Conservation (phyloP, 495 filamentous ascomycete genomes). For the Lasiosphaeriaceae sp. region DNA sequence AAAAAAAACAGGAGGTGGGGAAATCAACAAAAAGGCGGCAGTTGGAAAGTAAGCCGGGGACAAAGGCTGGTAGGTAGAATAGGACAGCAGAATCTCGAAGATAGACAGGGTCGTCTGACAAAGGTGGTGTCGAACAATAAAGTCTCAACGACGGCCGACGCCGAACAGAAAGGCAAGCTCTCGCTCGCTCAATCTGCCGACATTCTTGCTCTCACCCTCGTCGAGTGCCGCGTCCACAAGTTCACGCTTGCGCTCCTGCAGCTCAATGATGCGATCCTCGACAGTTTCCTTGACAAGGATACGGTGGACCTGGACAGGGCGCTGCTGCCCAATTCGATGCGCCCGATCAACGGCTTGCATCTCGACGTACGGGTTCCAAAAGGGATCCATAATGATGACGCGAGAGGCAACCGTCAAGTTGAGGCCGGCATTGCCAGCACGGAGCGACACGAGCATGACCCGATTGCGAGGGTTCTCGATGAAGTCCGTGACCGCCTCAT, state of each 20-base stretch:
- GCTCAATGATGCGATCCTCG: slow-evolving; percentile 79
- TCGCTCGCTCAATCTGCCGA: slow-evolving; percentile 56
- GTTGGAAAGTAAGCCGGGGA: too few species aligned
- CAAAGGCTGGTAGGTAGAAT: background rate
- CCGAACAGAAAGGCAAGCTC: slow-evolving; percentile 70
- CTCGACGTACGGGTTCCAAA: slow-evolving; percentile 96
- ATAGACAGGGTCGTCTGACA: background rate
- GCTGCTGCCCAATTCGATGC: slow-evolving; percentile 81
- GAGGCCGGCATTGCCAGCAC: slow-evolving; percentile 86
- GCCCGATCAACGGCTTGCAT: slow-evolving; percentile 93
- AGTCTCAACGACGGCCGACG: slow-evolving; percentile 1
- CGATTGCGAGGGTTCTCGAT: slow-evolving; percentile 59
- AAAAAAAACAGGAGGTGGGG: too few species aligned
- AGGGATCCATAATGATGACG: slow-evolving; percentile 90
- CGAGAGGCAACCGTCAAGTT: slow-evolving; percentile 84
- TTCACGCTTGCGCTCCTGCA: slow-evolving; percentile 81
- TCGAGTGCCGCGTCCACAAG: slow-evolving; percentile 80
- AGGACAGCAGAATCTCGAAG: background rate
- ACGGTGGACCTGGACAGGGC: slow-evolving; percentile 73
- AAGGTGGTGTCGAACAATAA: background rate
- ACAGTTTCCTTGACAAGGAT: slow-evolving; percentile 75
- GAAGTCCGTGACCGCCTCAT: slow-evolving; percentile 70
- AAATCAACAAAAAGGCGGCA: too few species aligned
- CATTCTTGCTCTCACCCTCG: slow-evolving; percentile 63
- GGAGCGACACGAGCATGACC: slow-evolving; percentile 84